Evolutionary conservation across 164 flowering plant genomes (phyloP), one percentile per base, ranked within the genome.

Genomic region (Kalanchoe fedtschenkoi): DNA sequence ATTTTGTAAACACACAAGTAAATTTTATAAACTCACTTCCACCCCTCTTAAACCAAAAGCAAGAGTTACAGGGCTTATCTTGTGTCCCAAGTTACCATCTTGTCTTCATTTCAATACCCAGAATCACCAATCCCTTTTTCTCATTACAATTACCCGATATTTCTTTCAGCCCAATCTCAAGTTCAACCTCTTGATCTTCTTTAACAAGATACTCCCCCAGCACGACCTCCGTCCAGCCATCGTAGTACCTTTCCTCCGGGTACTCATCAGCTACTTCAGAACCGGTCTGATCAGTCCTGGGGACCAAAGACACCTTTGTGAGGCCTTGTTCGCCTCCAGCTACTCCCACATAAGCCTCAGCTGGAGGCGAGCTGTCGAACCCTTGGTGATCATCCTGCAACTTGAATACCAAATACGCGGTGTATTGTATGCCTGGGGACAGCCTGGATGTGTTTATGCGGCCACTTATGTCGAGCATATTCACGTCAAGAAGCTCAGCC

Each of bases 141-240:
- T 21, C 7, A 9, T 29, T 47, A 13, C n/a, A n/a, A n/a, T 10
- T 47, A 0, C 53, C 26, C 19, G 53, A 46, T 19, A 46, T 46
- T 13, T 46, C 53, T 14, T 47, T 47, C 54, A 47, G 24, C 22
- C 54, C 54, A 47, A 47, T 47, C 29, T 47, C 54, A 22, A 47
- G 54, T 9, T 47, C 28, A 47, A 47, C 54, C 3, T 47, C 54
- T 14, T 47, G 29, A 22, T 47, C 29, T 47, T 47, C 54, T 47
- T 47, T 47, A 22, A 47, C 54, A 47, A 22, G 28, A 47, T 47
- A 47, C 21, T 47, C 54, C 9, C 54, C 54, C 54, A 47, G 11
- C 29, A 21, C 54, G 0, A 47, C 54, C 29, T 8, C 28, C 28
- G 10, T 21, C 54, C 54, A 47, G 11, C 54, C 29, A 2, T 47